These are phyloP conservation scores for Taxillus chinensis DNA, from an alignment of 164 flowering plant genomes.

Conservation along the genomic window DNA sequence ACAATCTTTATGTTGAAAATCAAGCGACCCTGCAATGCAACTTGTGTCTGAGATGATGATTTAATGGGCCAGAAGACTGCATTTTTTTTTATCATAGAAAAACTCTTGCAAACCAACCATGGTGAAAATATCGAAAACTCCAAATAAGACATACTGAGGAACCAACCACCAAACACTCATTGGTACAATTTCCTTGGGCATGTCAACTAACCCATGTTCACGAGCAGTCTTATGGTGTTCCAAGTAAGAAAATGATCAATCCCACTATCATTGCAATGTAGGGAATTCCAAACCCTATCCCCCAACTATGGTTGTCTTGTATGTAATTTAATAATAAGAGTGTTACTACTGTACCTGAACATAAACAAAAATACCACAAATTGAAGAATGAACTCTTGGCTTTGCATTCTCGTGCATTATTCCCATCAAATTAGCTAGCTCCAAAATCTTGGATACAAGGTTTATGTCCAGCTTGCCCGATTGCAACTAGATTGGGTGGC, in stretches of 20 bases:
- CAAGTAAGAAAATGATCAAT: conserved; percentile 12
- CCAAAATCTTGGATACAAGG: conserved; percentile 13
- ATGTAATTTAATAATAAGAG: conserved; percentile 12
- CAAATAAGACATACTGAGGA: not conserved
- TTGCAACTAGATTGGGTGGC: conserved; percentile 17
- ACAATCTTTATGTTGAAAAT: conserved; percentile 84
- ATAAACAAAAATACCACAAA: conserved; percentile 15
- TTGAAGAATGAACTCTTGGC: conserved; percentile 5
- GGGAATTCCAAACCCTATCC: conserved; percentile 24
- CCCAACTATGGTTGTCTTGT: conserved; percentile 11
- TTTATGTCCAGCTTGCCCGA: conserved; percentile 12
- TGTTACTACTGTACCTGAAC: conserved; percentile 3
- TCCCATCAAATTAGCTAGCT: not conserved
- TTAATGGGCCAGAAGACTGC: too few species aligned
- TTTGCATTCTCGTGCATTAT: not conserved
- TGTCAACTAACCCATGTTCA: conserved; percentile 5
- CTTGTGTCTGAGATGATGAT: not conserved
- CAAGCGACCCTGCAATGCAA: conserved; percentile 24
- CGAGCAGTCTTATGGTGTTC: conserved; percentile 11
- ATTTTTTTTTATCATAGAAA: too few species aligned
- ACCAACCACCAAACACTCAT: conserved; percentile 16
- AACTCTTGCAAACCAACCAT: conserved; percentile 1
- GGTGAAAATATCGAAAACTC: not conserved
- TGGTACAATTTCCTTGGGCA: not conserved
- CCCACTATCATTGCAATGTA: conserved; percentile 13